Conservation (phyloP, 1,284 basidiomycete genomes). For the Ceratobasidium sp. region DNA sequence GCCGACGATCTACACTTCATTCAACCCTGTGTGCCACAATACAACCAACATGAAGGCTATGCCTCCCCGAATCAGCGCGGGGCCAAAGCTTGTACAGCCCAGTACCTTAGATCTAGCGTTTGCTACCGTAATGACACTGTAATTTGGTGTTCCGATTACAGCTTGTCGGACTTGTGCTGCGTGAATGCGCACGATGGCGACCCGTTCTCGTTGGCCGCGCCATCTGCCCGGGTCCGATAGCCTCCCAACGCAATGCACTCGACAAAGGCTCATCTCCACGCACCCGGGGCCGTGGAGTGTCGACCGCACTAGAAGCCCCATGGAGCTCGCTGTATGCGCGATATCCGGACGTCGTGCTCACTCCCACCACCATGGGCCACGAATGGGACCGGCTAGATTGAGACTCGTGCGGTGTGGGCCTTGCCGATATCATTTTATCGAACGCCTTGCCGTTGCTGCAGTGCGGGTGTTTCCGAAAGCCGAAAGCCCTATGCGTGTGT, state of each 20-base stretch:
- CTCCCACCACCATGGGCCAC: neutral
- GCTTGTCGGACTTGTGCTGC: neutral
- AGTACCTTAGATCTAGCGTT: constrained; percentile 17
- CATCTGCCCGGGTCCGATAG: neutral
- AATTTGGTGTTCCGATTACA: constrained; percentile 2
- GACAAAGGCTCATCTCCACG: neutral
- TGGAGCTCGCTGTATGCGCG: constrained; percentile 7
- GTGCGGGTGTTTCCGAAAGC: constrained; percentile 18
- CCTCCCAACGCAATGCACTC: neutral
- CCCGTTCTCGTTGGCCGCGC: neutral
- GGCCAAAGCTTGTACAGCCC: constrained; percentile 23
- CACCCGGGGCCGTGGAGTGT: constrained; percentile 11
- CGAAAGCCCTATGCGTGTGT: constrained; percentile 10
- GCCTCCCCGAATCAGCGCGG: constrained; percentile 11
- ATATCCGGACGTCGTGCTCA: neutral
- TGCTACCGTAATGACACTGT: neutral
- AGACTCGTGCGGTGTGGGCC: neutral
- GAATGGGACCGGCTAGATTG: neutral
- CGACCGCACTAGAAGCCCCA: constrained; percentile 19
- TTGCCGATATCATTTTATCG: constrained; percentile 4
- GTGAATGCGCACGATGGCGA: neutral
- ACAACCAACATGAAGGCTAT: constrained; percentile 21
- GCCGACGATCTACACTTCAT: constrained; percentile 27
- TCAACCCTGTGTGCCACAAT: constrained; percentile 31
- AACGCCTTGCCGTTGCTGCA: constrained; percentile 1